A percentile compares a stretch with the other conserved stretches of the same genome.
phyloP scores from a whole-genome alignment of 805 yeast genomes.

The Myxozyma udenii region DNA sequence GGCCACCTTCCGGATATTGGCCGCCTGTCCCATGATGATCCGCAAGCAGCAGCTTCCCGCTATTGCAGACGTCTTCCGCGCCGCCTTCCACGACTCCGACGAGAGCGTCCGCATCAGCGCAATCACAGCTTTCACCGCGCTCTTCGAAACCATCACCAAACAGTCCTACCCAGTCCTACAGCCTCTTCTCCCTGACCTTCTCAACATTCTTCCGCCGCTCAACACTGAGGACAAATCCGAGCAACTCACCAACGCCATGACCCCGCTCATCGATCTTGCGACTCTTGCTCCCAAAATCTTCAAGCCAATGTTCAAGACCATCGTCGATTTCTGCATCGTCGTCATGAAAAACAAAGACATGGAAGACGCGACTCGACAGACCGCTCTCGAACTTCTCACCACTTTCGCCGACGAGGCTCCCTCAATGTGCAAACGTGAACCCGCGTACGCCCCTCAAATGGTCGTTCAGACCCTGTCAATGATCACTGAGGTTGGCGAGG shows the following conservation, averaged over 20 bases:
- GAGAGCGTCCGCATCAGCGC: slow-evolving; percentile 90
- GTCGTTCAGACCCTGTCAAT: slow-evolving; percentile 71
- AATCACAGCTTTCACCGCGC: slow-evolving; percentile 86
- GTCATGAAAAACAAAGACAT: slow-evolving; percentile 78
- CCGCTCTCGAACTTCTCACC: slow-evolving; percentile 83
- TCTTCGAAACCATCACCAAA: slow-evolving; percentile 78
- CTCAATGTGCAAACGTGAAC: slow-evolving; percentile 83
- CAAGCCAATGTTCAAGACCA: slow-evolving; percentile 83
- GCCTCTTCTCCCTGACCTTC: slow-evolving; percentile 74
- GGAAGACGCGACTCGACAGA: slow-evolving; percentile 74
- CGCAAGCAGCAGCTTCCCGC: slow-evolving; percentile 55
- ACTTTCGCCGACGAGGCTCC: slow-evolving; percentile 93
- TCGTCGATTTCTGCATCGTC: slow-evolving; percentile 78
- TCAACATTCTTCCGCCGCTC: slow-evolving; percentile 83
- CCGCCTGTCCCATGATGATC: slow-evolving; percentile 77
- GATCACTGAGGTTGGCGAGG: slow-evolving; percentile 90
- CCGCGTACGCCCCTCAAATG: slow-evolving; percentile 65
- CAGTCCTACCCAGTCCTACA: slow-evolving; percentile 72
- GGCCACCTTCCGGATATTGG: slow-evolving; percentile 83
- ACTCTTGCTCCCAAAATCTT: slow-evolving; percentile 94
- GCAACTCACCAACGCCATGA: slow-evolving; percentile 83
- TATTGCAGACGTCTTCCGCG: slow-evolving; percentile 65
- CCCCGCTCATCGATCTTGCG: slow-evolving; percentile 83
- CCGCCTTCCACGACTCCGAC: slow-evolving; percentile 73
- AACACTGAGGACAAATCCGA: slow-evolving; percentile 73